Evolutionary conservation across 2,329 filamentous ascomycete species (phyloP), one percentile per base, ranked within the genome.

Genomic region (Claviceps pusilla): DNA sequence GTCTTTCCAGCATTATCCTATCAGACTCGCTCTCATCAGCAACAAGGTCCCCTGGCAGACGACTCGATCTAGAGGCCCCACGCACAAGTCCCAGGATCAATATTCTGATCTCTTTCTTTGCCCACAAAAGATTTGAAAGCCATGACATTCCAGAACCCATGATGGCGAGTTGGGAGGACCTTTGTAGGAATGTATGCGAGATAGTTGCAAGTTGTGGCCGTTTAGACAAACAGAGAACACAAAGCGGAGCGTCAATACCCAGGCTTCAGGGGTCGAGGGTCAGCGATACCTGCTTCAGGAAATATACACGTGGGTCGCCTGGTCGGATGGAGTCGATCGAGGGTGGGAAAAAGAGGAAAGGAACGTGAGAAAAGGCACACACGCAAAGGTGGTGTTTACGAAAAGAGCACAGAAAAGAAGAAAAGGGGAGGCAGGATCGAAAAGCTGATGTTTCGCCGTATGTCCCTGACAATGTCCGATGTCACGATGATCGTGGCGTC

Each of bases 1-100:
- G 93, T 98, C 75, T 98, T 98, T 69, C 93, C 93, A 50, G 93
- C 93, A 71, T 97, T 97, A 72, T 98, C 93, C 89, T 97, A 43
- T 43, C 39, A 19, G 4, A 28, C 11, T 16, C 55, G 54, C 53
- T 58, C 53, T 52, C 35, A 54, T 63, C 58, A 58, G 61, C 54
- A 50, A 58, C 42, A 29, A 41, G 12, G 45, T 11, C 39, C 35
- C 24, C 35, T 14, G 10, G 12, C 16, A 45, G 28, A 24, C 39
- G 7, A 24, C 39, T 45, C 24, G 35, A 24, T 39, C 45, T n/a
- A 37, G 33, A 31, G n/a, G 6, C 24, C 35, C 29, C 29, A 60
- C 83, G 62, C 84, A 96, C 90, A 72, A 96, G 80, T 65, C 90
- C 90, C 57, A 96, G 73, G 62, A 96, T 96, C 69, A 98, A 73